These are phyloP conservation scores for Botrytis fragariae DNA, from an alignment of 2,329 filamentous ascomycete species.

Conservation along the genomic window DNA sequence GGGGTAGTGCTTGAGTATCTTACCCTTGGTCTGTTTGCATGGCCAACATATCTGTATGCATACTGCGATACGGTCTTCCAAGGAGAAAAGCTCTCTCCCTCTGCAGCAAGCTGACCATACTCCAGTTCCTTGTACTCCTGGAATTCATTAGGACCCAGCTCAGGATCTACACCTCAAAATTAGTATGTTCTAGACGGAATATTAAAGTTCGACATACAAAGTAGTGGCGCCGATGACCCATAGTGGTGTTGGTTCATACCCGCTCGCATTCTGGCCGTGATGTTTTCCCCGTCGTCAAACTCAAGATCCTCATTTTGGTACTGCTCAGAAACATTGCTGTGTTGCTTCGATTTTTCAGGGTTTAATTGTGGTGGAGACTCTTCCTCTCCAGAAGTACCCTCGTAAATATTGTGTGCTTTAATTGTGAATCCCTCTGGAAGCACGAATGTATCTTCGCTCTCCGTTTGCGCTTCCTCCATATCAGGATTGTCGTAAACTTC, in stretches of 20 bases:
- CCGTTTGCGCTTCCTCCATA: not conserved
- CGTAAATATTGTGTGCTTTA: conserved; percentile 9
- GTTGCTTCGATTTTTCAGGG: not conserved
- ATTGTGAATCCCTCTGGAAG: conserved; percentile 7
- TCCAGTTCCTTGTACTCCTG: conserved; percentile 27
- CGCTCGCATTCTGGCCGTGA: conserved; percentile 1
- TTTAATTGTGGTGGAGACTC: not conserved
- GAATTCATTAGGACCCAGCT: conserved; percentile 19
- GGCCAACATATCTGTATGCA: conserved; percentile 57
- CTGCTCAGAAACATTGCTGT: not conserved
- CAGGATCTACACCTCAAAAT: conserved; percentile 5
- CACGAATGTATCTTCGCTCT: not conserved
- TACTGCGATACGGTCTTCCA: conserved; percentile 57
- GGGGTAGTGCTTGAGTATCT: not conserved
- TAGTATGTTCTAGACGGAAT: not conserved
- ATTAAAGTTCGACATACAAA: not conserved
- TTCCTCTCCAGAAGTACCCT: conserved; percentile 10
- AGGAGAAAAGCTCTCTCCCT: conserved; percentile 45
- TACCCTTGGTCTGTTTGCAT: conserved; percentile 43
- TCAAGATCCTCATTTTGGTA: not conserved
- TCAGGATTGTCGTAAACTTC: conserved; percentile 1
- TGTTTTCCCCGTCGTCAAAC: not conserved
- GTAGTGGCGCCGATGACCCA: conserved; percentile 6
- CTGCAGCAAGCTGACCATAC: conserved; percentile 31
- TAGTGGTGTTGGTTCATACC: not conserved